phyloP scores from a whole-genome alignment of 164 flowering plant genomes.

The Santalum album region DNA sequence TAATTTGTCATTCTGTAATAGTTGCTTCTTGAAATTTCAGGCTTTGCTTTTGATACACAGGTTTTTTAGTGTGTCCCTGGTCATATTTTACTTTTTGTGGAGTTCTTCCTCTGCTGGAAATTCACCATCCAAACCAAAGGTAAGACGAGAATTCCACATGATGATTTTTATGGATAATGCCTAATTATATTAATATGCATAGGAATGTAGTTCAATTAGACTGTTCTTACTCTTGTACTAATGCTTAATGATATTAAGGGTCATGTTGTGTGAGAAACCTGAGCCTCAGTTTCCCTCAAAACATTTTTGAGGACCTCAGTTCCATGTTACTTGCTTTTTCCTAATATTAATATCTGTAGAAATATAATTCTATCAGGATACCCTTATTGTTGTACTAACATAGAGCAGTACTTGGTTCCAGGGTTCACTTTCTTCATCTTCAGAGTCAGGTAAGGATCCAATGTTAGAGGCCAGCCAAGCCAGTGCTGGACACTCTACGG shows the following conservation, averaged over 20 bases:
- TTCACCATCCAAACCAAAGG: constrained; percentile 37
- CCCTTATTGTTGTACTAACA: not conserved
- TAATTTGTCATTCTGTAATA: constrained; percentile 12
- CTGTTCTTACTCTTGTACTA: no score
- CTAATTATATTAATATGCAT: no score
- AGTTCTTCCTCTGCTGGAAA: constrained; percentile 42
- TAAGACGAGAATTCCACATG: constrained; percentile 15
- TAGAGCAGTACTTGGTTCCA: constrained; percentile 11
- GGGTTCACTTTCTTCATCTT: constrained; percentile 24
- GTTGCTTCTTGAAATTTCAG: constrained; percentile 62
- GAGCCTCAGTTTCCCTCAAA: no score
- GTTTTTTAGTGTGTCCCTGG: constrained; percentile 77
- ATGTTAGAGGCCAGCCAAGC: constrained; percentile 24
- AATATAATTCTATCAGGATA: no score
- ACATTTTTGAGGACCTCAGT: no score
- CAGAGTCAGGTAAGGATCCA: constrained; percentile 27
- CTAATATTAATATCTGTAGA: no score
- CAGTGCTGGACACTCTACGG: constrained; percentile 22
- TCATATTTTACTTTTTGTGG: constrained; percentile 71
- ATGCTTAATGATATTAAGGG: no score
- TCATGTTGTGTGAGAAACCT: no score
- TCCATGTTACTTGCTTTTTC: no score
- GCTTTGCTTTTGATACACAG: constrained; percentile 95
- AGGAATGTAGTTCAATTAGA: no score
- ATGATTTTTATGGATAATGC: no score